Base-by-base conservation (phyloP, 305 asterid species). In the Solanum aculeatissimum region DNA sequence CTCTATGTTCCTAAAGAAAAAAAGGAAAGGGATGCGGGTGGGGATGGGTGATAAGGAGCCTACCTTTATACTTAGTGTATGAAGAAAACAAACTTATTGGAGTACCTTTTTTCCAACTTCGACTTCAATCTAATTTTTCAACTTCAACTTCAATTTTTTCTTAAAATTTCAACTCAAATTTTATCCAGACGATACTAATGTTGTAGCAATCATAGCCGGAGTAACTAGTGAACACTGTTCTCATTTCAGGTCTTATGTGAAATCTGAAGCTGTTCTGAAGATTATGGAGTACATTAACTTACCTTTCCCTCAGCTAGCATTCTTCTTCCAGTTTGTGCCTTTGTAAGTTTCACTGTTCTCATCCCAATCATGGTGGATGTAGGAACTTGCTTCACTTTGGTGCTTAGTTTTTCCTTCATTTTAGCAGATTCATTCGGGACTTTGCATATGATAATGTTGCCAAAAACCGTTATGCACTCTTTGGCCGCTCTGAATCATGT, bases 211-310 rank as follows among this genome's bases (percentile, higher is more conserved):
- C 81, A 49, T 29, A 51, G 63, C 65, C 23, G 18, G 40, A 43
- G 47, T 79, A 19, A 77, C 35, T 29, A 53, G 29, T 43, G 72
- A 63, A 53, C 57, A 55, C 80, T 7, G 7, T 72, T 25, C 77
- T 83, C 80, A 55, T 84, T 90, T 80, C 92, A 96, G 99, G 92
- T 92, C 97, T 53, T 93, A 92, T 82, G 91, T 96, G 80, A 96
- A 94, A 89, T 96, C 98, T 62, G 95, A 94, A 79, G 99, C 98
- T 81, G 99, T 94, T 23, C 84, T 96, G 83, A 96, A 92, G 94
- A 94, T 94, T 75, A 94, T 94, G 98, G 92, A 96, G 83, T 91
- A 93, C 89, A 93, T 96, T 84, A 77, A 96, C 89, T 85, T 92
- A 84, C 99, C 99, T 27, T 93, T 94, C 83, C 99, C 99, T 2